Base-by-base conservation (phyloP, 148 eudicot species). In the Dianthus caryophyllus region DNA sequence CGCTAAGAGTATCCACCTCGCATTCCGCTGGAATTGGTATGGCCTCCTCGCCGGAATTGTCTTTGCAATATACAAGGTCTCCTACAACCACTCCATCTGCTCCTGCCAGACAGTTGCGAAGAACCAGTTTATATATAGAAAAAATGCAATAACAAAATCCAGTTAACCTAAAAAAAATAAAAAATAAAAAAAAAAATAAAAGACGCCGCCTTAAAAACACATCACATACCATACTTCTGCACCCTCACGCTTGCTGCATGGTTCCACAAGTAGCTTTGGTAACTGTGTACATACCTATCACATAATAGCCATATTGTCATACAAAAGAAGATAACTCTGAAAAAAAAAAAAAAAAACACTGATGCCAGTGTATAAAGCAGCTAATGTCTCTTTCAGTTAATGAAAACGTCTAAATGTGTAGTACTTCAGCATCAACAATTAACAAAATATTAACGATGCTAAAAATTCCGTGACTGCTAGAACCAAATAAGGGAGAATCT, bases 211-310 rank as follows among this genome's bases (percentile, higher is more conserved):
- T 17, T 64, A 5, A 11, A 49, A 26, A 22, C 61, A 58, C 38
- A 29, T 30, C 43, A 70, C 77, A 73, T 82, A 93, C 98, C 98
- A 79, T 89, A 80, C 73, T 83, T 86, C 74, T 90, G 88, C 55
- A 90, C 86, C 75, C 98, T 87, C 75, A 59, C 36, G 70, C 98
- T 90, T 44, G 97, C 92, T 9, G 98, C 96, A 79, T 84, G 85
- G 77, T 93, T 93, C 98, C 98, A 93, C 29, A 93, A 76, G 77
- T 87, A 93, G 84, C 98, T 93, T 75, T 93, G 98, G 74, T 93
- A 93, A 73, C 98, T 86, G 68, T 93, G 98, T 52, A 87, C 96
- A 75, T 83, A 93, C 98, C 98, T 93, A 85, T 78, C 59, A 70
- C n/a, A 36, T 47, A 46, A 72, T 30, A 14, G 54, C 41, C 53